Conservation (phyloP, 2,329 filamentous ascomycete species). For the Paecilomyces dactylethromorphus region DNA sequence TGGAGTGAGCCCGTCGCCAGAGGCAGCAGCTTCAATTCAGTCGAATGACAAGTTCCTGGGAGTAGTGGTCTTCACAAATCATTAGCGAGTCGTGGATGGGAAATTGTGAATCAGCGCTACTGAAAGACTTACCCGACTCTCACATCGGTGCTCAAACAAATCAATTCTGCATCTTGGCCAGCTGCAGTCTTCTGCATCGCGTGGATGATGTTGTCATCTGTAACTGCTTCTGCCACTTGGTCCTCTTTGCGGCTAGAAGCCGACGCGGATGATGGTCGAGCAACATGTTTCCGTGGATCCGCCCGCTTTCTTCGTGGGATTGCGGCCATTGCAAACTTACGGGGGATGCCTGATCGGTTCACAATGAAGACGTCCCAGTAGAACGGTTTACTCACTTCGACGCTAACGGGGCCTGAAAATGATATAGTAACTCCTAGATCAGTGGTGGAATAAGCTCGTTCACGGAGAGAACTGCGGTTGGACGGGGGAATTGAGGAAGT, state of each 20-base stretch:
- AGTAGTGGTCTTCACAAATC: slow-evolving; percentile 41
- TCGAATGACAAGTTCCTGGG: slow-evolving; percentile 51
- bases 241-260: slow-evolving; percentile 24
- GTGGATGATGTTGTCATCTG: slow-evolving; percentile 51
- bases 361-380: slow-evolving; percentile 53
- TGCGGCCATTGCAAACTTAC: slow-evolving; percentile 50
- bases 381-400: slow-evolving; percentile 48
- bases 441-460: slow-evolving; percentile 31
- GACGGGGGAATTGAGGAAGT: slow-evolving; percentile 10
- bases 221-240: slow-evolving; percentile 45
- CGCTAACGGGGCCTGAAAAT: slow-evolving; percentile 46
- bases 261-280: slow-evolving; percentile 42
- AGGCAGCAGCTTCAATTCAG: slow-evolving; percentile 49
- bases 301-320: slow-evolving; percentile 44
- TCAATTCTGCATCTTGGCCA: slow-evolving; percentile 45
- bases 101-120: neutral
- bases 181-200: slow-evolving; percentile 46
- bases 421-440: slow-evolving; percentile 48
- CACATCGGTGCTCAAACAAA: slow-evolving; percentile 53
- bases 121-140: slow-evolving; percentile 46
- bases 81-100: neutral
- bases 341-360: slow-evolving; percentile 48
- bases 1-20: slow-evolving; percentile 45
- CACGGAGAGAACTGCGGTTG: slow-evolving; percentile 28
- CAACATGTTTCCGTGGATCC: slow-evolving; percentile 33